These are phyloP conservation scores for Phragmites australis DNA, from an alignment of 176 grass and related monocot genomes.

Conservation along the genomic window DNA sequence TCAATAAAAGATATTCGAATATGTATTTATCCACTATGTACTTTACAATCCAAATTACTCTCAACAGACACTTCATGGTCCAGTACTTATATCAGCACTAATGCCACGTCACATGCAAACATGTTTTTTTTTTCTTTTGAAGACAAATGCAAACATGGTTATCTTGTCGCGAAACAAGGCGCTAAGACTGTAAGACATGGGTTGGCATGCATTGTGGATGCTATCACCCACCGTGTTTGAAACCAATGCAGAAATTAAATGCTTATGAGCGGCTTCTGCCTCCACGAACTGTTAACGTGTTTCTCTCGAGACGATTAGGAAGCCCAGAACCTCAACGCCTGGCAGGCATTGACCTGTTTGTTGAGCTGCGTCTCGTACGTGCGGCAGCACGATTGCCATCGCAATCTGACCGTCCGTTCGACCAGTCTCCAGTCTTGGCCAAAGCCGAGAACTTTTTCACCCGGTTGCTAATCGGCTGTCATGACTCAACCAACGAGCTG, in stretches of 20 bases:
- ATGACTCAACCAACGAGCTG: conserved; percentile 19
- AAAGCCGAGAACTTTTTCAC: conserved; percentile 5
- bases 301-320: not conserved
- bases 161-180: not conserved
- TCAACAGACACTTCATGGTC: no score
- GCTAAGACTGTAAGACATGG: not conserved
- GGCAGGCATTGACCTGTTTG: conserved; percentile 9
- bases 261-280: not conserved
- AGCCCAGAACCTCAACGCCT: not conserved
- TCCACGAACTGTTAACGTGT: not conserved
- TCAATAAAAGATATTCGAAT: no score
- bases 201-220: not conserved
- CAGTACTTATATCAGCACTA: no score
- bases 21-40: no score
- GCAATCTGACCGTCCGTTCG: not conserved
- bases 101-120: not conserved
- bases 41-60: no score
- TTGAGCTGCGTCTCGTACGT: not conserved
- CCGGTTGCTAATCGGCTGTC: not conserved
- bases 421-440: not conserved
- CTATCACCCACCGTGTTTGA: not conserved
- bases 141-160: not conserved
- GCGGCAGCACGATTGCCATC: no score
- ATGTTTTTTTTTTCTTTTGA: no score
- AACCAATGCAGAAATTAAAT: not conserved